Evolutionary conservation across 2,329 filamentous ascomycete species (phyloP), one percentile per base, ranked within the genome.

Genomic region (Aurifilum marmelostoma): DNA sequence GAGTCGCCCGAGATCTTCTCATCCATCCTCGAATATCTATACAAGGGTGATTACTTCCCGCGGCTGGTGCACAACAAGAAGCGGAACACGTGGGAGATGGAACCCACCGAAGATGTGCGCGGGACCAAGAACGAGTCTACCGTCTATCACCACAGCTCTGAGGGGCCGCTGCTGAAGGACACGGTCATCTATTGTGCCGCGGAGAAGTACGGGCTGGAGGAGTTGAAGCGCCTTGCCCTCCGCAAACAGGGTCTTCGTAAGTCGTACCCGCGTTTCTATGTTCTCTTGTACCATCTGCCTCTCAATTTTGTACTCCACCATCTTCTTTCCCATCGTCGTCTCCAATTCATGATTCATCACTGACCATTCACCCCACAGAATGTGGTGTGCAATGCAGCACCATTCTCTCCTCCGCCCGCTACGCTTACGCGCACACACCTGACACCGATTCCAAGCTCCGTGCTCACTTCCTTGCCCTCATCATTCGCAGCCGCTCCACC

Each of bases 11-110:
- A 97, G 78, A 91, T 97, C 75, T 94, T 97, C 80, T 97, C 93
- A 9, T 94, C 91, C 7, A 86, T 97, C 14, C 89, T 97, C 68
- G 94, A 97, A 78, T 97, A 91, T 74, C 88, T 97, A 68, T 97
- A 97, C 86, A 97, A 97, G 81, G 94, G 94, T 72, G 94, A 97
- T 80, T 97, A 97, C 82, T 94, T 91, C 74, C 94, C 94, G 3
- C 91, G 91, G 24, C 85, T 97, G 32, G 81, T 93, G 68, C 93
- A 93, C 80, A 93, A 95, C 82, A 93, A 94, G 83, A 89, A 90
- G 72, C 87, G 88, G 67, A 89, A 93, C 79, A 90, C 88, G 65
- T 97, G 92, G 91, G 90, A 92, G 77, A 83, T 97, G n/a, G 93
- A 97, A 79, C 87, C 88, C 63, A 78, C 80, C 1, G 83, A 80